Conservation (phyloP, 169 alveolate genomes). For the Miamiensis avidus region DNA sequence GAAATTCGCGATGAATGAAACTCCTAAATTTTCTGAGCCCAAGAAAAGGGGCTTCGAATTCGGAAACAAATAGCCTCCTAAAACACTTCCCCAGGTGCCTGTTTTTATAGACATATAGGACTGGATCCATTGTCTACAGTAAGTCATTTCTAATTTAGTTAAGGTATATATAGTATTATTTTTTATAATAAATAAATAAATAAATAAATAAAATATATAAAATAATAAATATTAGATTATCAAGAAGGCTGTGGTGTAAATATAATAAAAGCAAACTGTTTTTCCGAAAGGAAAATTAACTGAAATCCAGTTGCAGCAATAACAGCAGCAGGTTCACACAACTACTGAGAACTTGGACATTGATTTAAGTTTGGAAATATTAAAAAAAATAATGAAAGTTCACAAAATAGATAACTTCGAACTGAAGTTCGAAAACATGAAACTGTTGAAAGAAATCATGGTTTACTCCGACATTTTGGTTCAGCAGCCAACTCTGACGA, state of each 20-base stretch:
- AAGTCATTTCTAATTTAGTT: background rate
- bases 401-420: background rate
- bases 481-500: background rate
- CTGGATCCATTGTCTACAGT: background rate
- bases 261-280: background rate
- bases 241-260: background rate
- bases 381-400: too few species aligned
- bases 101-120: background rate
- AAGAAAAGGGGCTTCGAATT: background rate
- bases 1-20: background rate
- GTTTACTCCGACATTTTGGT: background rate
- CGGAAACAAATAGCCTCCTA: background rate
- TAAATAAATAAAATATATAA: too few species aligned
- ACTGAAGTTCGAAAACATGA: background rate
- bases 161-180: background rate
- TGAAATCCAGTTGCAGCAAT: too few species aligned
- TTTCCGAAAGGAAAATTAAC: background rate
- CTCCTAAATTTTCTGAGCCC: background rate
- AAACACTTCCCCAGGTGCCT: background rate
- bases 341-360: too few species aligned
- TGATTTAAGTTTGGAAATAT: too few species aligned
- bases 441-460: background rate
- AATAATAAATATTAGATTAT: background rate
- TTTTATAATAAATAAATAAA: too few species aligned
- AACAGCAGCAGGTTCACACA: too few species aligned